These are phyloP conservation scores for Xylariaceae sp. DNA, from an alignment of 2,329 filamentous ascomycete species.

Conservation along the genomic window DNA sequence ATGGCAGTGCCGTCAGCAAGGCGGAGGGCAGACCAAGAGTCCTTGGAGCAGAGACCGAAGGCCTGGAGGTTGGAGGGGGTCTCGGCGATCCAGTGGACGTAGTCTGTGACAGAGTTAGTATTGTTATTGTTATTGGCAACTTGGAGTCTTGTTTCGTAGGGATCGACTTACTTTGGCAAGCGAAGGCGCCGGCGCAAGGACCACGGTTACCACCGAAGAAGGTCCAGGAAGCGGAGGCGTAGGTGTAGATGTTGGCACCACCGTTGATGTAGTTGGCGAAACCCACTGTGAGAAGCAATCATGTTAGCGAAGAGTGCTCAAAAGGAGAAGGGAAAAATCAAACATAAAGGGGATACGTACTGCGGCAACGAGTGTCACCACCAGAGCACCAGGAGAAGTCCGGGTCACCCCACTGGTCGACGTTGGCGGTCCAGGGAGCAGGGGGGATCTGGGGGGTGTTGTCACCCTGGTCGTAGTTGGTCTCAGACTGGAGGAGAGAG, in stretches of 20 bases:
- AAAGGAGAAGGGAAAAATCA: neutral
- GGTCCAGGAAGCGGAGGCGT: conserved; percentile 39
- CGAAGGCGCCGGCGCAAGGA: conserved; percentile 30
- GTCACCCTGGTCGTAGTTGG: conserved; percentile 45
- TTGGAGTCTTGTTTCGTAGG: too few relatives aligned
- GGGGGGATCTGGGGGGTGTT: conserved; percentile 34
- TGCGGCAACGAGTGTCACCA: conserved; percentile 37
- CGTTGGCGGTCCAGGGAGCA: conserved; percentile 37
- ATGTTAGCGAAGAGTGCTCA: neutral
- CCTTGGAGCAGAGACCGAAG: conserved; percentile 40
- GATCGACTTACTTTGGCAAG: conserved; percentile 33
- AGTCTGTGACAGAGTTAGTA: conserved; percentile 23
- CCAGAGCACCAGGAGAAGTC: conserved; percentile 38
- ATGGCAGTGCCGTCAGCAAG: conserved; percentile 35
- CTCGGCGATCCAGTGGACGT: conserved; percentile 38
- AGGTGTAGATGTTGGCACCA: conserved; percentile 38
- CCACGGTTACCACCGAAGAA: conserved; percentile 40
- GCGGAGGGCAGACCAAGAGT: conserved; percentile 32
- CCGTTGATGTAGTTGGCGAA: conserved; percentile 40
- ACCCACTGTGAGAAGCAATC: conserved; percentile 28
- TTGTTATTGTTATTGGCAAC: neutral
- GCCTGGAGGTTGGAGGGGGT: conserved; percentile 37
- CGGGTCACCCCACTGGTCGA: conserved; percentile 37
- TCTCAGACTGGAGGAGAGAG: conserved; percentile 49
- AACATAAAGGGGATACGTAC: neutral